Conservation (phyloP, 225 moss, liverwort and hornwort genomes). For the Pseudoscleropodium purum region DNA sequence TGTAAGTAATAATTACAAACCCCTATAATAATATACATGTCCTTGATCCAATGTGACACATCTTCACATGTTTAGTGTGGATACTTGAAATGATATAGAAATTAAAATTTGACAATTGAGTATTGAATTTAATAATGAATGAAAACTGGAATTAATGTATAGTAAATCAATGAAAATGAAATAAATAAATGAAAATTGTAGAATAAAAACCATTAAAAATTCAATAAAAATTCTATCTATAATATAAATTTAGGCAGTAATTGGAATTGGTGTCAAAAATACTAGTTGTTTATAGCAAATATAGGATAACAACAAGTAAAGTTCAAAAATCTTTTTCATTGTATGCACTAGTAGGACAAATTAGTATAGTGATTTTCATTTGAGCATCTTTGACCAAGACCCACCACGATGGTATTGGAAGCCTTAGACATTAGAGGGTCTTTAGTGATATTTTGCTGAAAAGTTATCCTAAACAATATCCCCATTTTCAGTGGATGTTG, state of each 20-base stretch:
- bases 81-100: neutral
- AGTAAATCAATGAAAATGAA: neutral
- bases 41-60: neutral
- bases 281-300: neutral
- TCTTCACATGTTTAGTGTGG: neutral
- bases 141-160: fast-evolving
- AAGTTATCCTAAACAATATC: neutral
- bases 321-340: neutral
- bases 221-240: too few relatives aligned
- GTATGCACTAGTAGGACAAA: fast-evolving
- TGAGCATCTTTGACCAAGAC: neutral
- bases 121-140: neutral
- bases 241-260: neutral
- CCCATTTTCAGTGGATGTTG: fast-evolving
- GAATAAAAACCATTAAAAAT: neutral
- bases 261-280: fast-evolving
- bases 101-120: too few relatives aligned
- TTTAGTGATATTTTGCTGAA: fast-evolving
- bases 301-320: neutral
- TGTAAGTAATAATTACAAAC: neutral
- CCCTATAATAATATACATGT: neutral
- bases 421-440: fast-evolving
- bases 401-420: fast-evolving
- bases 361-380: neutral
- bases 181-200: fast-evolving